Conservation (phyloP, 768 basidiomycete genomes). For the Mycena venus region DNA sequence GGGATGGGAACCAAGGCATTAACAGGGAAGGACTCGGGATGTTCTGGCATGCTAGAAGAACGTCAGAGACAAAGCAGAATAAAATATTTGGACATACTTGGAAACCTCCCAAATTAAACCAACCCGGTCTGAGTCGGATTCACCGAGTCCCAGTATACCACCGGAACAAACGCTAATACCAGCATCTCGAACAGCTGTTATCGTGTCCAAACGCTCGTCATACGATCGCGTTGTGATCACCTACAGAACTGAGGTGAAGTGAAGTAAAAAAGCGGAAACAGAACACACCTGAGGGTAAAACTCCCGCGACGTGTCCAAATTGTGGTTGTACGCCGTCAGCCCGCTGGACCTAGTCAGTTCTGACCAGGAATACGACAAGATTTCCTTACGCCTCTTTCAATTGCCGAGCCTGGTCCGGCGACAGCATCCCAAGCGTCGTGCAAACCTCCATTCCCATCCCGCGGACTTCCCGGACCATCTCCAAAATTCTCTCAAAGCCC, state of each 20-base stretch:
- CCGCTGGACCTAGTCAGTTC: constrained; percentile 64
- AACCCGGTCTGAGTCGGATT: constrained; percentile 89
- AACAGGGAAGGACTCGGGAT: constrained; percentile 99
- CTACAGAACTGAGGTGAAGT: constrained; percentile 51
- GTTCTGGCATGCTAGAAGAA: constrained; percentile 83
- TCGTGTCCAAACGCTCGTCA: constrained; percentile 93
- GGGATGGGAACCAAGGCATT: constrained; percentile 97
- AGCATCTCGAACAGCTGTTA: constrained; percentile 90
- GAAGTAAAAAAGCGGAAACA: neutral
- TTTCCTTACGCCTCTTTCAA: constrained; percentile 91
- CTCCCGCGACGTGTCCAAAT: constrained; percentile 97
- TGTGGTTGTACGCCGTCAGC: constrained; percentile 98
- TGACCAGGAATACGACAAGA: constrained; percentile 10
- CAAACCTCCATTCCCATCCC: constrained; percentile 99
- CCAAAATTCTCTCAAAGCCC: constrained; percentile 92
- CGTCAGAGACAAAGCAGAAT: constrained; percentile 26
- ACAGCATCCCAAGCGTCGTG: constrained; percentile 97
- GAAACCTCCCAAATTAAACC: constrained; percentile 95
- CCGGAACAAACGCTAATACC: constrained; percentile 98
- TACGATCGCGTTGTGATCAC: constrained; percentile 96
- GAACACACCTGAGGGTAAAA: constrained; percentile 87
- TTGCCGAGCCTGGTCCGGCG: constrained; percentile 90
- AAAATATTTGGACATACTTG: constrained; percentile 66
- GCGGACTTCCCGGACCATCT: constrained; percentile 92
- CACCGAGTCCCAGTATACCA: constrained; percentile 95